Conservation (phyloP, 345 rosid species). For the Salix suchowensis region DNA sequence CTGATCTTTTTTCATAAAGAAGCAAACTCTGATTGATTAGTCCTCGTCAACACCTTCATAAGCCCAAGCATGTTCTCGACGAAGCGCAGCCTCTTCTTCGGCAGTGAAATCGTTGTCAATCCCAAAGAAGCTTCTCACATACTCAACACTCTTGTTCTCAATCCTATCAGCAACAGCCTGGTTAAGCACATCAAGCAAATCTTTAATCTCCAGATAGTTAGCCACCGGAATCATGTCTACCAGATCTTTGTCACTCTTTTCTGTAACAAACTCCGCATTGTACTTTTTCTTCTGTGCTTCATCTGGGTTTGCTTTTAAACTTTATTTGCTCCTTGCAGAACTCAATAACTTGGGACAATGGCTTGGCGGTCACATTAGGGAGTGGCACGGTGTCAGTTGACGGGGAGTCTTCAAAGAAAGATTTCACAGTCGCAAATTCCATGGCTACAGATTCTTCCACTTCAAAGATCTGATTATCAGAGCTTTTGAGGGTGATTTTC, state of each 20-base stretch:
- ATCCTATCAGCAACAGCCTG: conserved; percentile 30
- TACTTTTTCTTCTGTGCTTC: conserved; percentile 8
- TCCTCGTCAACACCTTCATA: conserved; percentile 24
- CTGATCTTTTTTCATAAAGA: background rate
- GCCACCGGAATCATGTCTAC: conserved; percentile 32
- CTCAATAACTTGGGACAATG: conserved; percentile 17
- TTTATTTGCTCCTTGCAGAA: conserved; percentile 24
- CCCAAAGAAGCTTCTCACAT: conserved; percentile 34
- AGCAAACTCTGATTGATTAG: background rate
- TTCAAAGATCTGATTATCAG: conserved; percentile 16
- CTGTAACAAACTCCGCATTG: conserved; percentile 10
- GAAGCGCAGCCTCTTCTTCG: conserved; percentile 31
- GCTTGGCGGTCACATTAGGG: conserved; percentile 23
- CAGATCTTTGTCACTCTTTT: conserved; percentile 12
- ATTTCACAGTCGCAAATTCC: conserved; percentile 24
- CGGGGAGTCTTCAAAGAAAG: conserved; percentile 20
- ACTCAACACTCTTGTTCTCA: conserved; percentile 39
- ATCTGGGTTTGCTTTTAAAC: background rate
- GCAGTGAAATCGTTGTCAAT: conserved; percentile 35
- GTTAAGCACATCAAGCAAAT: conserved; percentile 27
- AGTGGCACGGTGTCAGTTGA: conserved; percentile 11
- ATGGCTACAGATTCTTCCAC: conserved; percentile 29
- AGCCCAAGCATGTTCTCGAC: conserved; percentile 29
- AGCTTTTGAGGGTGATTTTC: conserved; percentile 19
- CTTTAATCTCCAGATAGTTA: conserved; percentile 30